phyloP scores from a whole-genome alignment of 257 asterid species.

The Nicotiana obtusifolia region DNA sequence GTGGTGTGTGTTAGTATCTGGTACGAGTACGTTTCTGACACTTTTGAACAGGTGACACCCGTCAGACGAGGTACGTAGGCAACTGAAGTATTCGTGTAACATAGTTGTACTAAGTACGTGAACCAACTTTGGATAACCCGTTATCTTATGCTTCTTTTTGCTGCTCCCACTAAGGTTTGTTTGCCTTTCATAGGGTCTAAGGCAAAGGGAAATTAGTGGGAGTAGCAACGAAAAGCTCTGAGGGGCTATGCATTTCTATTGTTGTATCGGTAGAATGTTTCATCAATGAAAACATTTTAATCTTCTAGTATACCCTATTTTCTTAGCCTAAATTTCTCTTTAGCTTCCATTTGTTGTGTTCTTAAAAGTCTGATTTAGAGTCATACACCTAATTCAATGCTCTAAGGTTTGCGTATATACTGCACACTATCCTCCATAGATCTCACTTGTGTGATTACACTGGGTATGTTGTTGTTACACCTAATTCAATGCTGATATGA shows the following conservation, averaged over 20 bases:
- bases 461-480: too few relatives aligned
- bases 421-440: too few relatives aligned
- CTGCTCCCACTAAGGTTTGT: constrained; percentile 88
- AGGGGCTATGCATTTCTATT: constrained; percentile 57
- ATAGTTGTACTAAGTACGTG: neutral
- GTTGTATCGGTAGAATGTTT: constrained; percentile 16
- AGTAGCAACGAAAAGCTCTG: constrained; percentile 99
- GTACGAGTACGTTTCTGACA: neutral
- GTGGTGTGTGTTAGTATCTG: neutral
- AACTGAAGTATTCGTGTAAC: neutral
- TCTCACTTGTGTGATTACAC: too few relatives aligned
- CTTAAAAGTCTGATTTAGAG: neutral
- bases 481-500: too few relatives aligned
- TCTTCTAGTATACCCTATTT: neutral
- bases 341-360: neutral
- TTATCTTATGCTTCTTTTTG: constrained; percentile 88
- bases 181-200: constrained; percentile 36
- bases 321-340: neutral
- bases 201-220: constrained; percentile 90
- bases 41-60: neutral
- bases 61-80: neutral
- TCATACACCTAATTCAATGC: too few relatives aligned
- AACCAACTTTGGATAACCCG: constrained; percentile 47
- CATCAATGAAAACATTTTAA: neutral
- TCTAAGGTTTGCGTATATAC: too few relatives aligned